Evolutionary conservation across 352 stramenopile species (phyloP).

Genomic region (Saprolegnia parasitica): DNA sequence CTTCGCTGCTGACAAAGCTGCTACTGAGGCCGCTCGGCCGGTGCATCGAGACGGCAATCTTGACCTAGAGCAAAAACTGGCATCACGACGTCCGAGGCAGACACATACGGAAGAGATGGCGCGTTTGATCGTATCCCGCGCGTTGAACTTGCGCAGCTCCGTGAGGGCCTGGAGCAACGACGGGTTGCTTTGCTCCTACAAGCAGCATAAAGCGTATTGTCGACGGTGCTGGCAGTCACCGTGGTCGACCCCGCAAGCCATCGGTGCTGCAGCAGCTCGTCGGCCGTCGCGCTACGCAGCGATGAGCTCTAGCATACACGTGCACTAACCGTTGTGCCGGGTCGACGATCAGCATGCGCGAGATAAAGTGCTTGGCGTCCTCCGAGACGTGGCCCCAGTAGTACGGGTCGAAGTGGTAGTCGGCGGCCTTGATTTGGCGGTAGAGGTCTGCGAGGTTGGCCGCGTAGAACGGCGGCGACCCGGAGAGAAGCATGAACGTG

Average conservation of each 20-base stretch:
- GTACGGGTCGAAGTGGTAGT: constrained; percentile 93
- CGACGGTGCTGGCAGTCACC: background rate
- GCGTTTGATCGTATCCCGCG: constrained; percentile 89
- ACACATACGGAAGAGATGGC: constrained; percentile 79
- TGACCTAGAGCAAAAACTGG: background rate
- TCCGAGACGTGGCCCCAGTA: constrained; percentile 93
- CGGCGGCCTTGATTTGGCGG: constrained; percentile 91
- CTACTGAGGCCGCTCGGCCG: background rate
- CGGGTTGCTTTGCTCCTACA: constrained; percentile 39
- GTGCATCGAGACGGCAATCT: constrained; percentile 5
- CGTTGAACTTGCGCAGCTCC: constrained; percentile 91
- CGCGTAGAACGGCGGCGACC: constrained; percentile 86
- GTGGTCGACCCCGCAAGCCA: constrained; percentile 61
- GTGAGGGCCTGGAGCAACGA: constrained; percentile 80
- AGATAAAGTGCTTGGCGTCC: constrained; percentile 93
- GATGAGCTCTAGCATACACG: background rate
- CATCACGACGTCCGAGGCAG: background rate
- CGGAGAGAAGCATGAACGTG: constrained; percentile 81
- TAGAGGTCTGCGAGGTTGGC: constrained; percentile 93
- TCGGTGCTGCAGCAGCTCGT: constrained; percentile 62
- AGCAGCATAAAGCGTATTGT: background rate
- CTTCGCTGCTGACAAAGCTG: background rate
- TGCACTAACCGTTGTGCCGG: constrained; percentile 69
- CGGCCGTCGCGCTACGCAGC: constrained; percentile 40
- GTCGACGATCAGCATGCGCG: constrained; percentile 88